Evolutionary conservation across 2,329 filamentous ascomycete species (phyloP), one percentile per base, ranked within the genome.

Genomic region (Westerdykella aurantiaca): DNA sequence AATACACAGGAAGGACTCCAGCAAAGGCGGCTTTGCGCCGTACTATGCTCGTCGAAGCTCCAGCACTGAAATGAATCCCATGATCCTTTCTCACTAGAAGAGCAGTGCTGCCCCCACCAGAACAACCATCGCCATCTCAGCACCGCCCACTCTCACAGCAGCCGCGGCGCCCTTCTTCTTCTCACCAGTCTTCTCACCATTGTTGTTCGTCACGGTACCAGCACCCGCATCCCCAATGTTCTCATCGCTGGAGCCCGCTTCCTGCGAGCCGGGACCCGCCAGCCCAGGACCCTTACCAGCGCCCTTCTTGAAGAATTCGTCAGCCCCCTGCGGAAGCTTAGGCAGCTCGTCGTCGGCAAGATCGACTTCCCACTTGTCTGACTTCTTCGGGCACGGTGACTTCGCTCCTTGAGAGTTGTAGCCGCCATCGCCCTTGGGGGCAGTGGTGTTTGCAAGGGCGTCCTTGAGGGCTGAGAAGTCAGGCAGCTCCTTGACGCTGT

Each of bases 401-500:
- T 77, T 62, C 49, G 67, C 60, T 48, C 76, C 77, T 51, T 68
- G 73, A 41, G 69, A 55, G 67, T 80, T 79, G 72, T 80, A 82
- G 48, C 78, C 76, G 48, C 80, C 80, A 55, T 81, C 74, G 38
- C 78, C 80, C 21, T 52, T 48, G 37, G 80, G 79, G 58, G 72
- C 69, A 40, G 69, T 58, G 52, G 76, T 78, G 48, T 71, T 70
- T 1, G 63, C 49, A 55, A 78, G 73, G 25, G 76, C 75, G 9
- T 57, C 57, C 69, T 77, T 72, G 44, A 83, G 72, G 39, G 72
- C 70, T 38, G 70, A 65, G 69, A 83, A 95, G 60, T 91, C 86
- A 34, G 68, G 50, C 29, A 76, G 70, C 51, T 84, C 78, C 25
- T 71, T 72, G 46, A 86, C 77, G 22, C 68, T 69, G 63, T 68